Percentiles rank a stretch among this genome's conserved stretches.
Conservation (phyloP, 495 filamentous ascomycete genomes). For the Aspergillus conjunctus region DNA sequence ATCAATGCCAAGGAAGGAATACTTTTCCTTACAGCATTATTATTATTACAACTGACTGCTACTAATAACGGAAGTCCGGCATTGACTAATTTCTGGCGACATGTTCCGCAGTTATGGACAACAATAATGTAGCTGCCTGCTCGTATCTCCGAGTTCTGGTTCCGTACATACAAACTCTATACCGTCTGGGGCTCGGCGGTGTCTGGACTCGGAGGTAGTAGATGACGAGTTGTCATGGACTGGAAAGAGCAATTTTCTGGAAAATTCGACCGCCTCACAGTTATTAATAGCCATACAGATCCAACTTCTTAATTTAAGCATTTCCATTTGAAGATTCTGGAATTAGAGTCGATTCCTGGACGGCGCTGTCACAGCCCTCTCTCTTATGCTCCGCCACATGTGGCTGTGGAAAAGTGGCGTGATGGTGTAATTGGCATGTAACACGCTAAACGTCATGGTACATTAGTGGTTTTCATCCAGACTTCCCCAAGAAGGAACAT, state of each 20-base stretch:
- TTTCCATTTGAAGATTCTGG: background rate
- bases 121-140: slow-evolving; percentile 7
- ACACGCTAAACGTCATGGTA: slow-evolving; percentile 8
- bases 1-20: background rate
- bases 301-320: background rate
- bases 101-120: background rate
- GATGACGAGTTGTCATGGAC: background rate
- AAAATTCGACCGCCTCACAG: background rate
- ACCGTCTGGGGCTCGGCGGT: background rate
- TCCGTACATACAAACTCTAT: background rate
- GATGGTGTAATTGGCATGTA: background rate
- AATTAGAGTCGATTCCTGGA: background rate
- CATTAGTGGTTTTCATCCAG: background rate
- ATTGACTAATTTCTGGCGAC: background rate
- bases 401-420: background rate
- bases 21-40: background rate
- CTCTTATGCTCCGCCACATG: slow-evolving; percentile 1
- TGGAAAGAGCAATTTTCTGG: background rate
- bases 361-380: background rate
- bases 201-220: background rate
- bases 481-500: slow-evolving; percentile 1
- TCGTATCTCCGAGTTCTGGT: background rate
- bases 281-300: background rate
- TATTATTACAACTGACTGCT: background rate
- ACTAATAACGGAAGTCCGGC: background rate